Base-by-base conservation (phyloP, 2,329 filamentous ascomycete species). In the Trichophyton rubrum region DNA sequence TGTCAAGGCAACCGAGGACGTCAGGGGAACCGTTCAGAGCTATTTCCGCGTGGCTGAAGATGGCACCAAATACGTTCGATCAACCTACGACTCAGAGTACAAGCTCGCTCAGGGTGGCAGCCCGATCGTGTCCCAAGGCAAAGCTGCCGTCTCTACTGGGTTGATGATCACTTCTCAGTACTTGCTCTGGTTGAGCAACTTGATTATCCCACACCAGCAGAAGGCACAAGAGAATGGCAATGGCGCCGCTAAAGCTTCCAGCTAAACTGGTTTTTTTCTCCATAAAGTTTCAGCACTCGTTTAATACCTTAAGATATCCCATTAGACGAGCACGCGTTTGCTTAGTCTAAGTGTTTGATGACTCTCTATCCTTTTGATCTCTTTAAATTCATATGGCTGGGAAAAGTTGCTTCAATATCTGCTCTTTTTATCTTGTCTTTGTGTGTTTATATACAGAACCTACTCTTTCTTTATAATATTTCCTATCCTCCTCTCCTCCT, bases 1-100 rank as follows among this genome's bases (percentile, higher is more conserved):
- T 72, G 89, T 86, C 78, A 86, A 90, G 75, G 84, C 88, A 58
- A 88, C 87, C 27, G 78, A 81, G 65, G 85, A 89, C 72, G 79
- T 91, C 59, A 84, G 84, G 73, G 78, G 78, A 62, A 82, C 85
- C 15, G 81, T 87, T 67, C 81, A 83, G 70, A 79, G 78, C 67
- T 74, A 85, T 45, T 79, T 86, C 61, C 82, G 82, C 68, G 80
- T 86, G 67, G 82, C 80, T 22, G 79, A 79, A 45, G 82, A 83
- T 53, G 82, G 83, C 64, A 78, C 75, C 66, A 66, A 72, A 61
- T 77, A 78, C 64, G 66, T 77, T 43, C 67, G 74, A 61, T 70
- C 73, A 35, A 74, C 72, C 53, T 79, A 78, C 62, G 71, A 69
- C 33, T 68, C 70, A 1, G 76, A 79, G 63, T 77, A 77, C 67